Evolutionary conservation across 1,284 basidiomycete genomes (phyloP).

Genomic region (Boletus semigastroideus): DNA sequence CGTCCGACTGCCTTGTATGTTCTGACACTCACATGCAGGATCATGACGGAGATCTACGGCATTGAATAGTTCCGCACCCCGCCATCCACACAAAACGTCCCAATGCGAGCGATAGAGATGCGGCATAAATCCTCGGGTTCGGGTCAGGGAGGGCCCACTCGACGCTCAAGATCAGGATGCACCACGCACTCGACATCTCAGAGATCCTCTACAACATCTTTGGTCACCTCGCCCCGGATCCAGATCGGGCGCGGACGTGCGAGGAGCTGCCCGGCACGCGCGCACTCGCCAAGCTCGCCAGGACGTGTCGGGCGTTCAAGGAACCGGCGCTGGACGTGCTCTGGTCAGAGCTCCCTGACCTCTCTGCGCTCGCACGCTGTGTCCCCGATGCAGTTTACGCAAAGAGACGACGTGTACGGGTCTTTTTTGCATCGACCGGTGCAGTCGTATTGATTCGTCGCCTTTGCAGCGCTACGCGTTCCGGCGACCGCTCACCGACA

Average conservation of each 20-base stretch:
- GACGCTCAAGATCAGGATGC: background rate
- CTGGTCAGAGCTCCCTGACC: conserved; percentile 5
- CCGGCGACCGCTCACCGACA: background rate
- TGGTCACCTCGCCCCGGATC: background rate
- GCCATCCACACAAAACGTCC: too few relatives aligned
- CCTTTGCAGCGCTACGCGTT: conserved; percentile 1
- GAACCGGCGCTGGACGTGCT: conserved; percentile 9
- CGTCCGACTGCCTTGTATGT: too few relatives aligned
- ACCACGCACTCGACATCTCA: background rate
- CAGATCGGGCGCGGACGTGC: background rate
- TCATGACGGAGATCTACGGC: too few relatives aligned
- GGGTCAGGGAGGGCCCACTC: too few relatives aligned
- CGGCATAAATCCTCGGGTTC: too few relatives aligned
- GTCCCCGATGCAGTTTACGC: conserved; percentile 1
- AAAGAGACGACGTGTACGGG: background rate
- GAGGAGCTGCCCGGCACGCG: background rate
- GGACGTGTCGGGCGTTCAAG: conserved; percentile 3
- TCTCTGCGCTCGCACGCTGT: background rate
- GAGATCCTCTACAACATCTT: background rate
- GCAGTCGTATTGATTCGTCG: background rate
- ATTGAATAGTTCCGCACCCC: too few relatives aligned
- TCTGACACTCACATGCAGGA: too few relatives aligned
- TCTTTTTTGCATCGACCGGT: too few relatives aligned
- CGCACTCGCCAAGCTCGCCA: conserved; percentile 2
- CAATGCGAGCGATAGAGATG: too few relatives aligned